Evolutionary conservation across 1,284 basidiomycete genomes (phyloP).

Genomic region (Cerrena zonata): DNA sequence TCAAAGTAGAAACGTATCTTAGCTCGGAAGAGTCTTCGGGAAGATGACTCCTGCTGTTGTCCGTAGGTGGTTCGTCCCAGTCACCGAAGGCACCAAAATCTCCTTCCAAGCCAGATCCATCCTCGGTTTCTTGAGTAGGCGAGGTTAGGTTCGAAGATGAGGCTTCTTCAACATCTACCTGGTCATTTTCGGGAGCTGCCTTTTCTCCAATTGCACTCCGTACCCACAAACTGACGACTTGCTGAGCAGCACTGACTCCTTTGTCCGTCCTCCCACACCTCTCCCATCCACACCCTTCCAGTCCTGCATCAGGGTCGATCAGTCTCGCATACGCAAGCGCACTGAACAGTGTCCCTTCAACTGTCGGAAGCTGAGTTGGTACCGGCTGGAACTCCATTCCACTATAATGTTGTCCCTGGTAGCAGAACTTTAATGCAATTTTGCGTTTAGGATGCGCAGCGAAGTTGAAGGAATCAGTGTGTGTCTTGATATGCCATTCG

Average conservation of each 20-base stretch:
- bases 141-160: not conserved
- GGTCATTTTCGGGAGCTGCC: not conserved
- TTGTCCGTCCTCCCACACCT: slow-evolving; percentile 91
- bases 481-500: not conserved
- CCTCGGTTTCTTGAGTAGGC: not conserved
- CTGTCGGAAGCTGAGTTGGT: slow-evolving; percentile 74
- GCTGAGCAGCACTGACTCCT: slow-evolving; percentile 91
- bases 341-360: slow-evolving; percentile 83
- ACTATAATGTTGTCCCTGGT: slow-evolving; percentile 87
- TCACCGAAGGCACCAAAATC: slow-evolving; percentile 24
- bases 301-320: slow-evolving; percentile 66
- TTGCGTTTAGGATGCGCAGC: slow-evolving; percentile 72
- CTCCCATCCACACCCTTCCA: slow-evolving; percentile 86
- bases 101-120: slow-evolving; percentile 20
- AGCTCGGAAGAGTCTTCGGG: slow-evolving; percentile 46
- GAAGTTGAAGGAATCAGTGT: slow-evolving; percentile 50
- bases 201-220: slow-evolving; percentile 48
- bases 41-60: slow-evolving; percentile 20
- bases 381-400: slow-evolving; percentile 80
- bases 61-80: slow-evolving; percentile 26
- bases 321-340: slow-evolving; percentile 74
- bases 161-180: not conserved
- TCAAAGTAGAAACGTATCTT: slow-evolving; percentile 78
- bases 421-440: slow-evolving; percentile 88
- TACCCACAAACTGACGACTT: slow-evolving; percentile 90